phyloP scores from a whole-genome alignment of 768 basidiomycete species.

The Cystoderma amianthinum region DNA sequence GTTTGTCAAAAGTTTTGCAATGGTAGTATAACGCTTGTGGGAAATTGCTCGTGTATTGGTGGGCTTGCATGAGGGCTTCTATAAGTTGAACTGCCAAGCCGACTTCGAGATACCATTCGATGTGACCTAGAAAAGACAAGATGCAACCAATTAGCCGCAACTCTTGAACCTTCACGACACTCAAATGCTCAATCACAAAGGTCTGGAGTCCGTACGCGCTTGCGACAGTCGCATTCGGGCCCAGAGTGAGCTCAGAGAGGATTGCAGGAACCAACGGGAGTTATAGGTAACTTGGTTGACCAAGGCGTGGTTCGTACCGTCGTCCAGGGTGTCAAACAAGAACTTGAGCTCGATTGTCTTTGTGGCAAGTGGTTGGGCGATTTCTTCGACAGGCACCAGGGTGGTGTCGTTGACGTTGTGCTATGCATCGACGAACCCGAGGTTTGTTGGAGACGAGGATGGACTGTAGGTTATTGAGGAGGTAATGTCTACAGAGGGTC shows the following conservation, averaged over 20 bases:
- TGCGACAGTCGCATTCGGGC: neutral
- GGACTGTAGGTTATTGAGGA: neutral
- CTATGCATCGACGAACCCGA: neutral
- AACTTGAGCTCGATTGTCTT: neutral
- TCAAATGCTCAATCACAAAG: constrained; percentile 1
- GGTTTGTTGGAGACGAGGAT: neutral
- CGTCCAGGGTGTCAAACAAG: neutral
- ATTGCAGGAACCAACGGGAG: neutral
- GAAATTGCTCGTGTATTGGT: neutral
- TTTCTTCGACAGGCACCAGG: neutral
- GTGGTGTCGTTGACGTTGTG: neutral
- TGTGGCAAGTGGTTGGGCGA: neutral
- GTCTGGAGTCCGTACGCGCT: neutral
- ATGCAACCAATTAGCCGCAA: neutral
- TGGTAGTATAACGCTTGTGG: neutral
- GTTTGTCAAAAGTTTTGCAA: neutral
- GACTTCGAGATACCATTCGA: constrained; percentile 1
- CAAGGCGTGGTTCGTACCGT: neutral
- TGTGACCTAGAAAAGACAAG: neutral
- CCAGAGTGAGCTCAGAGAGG: neutral
- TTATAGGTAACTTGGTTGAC: constrained; percentile 1
- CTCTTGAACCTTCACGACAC: neutral
- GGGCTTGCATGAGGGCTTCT: neutral
- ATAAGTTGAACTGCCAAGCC: neutral
- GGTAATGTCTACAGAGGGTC: neutral